Base-by-base conservation (phyloP, 805 yeast genomes). In the Lipomyces yamadae region DNA sequence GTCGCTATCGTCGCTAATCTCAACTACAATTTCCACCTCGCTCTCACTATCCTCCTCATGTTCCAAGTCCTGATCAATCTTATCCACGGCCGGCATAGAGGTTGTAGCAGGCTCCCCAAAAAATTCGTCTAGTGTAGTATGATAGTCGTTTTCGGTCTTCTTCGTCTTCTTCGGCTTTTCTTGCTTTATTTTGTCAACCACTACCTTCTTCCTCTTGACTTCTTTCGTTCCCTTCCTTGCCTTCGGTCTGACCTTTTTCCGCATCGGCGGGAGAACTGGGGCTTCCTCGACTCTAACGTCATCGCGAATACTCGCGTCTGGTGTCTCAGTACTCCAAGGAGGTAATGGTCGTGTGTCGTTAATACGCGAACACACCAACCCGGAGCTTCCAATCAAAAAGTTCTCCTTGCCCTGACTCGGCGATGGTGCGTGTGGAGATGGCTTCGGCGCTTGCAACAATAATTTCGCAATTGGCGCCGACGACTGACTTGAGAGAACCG, bases 361-460 rank as follows among this genome's bases (percentile, higher is more conserved):
- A 11, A 79, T 64, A 4, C 75, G 72, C 34, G 72, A 72, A 7
- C 55, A 52, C 3, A 69, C 71, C 10, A 73, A 69, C 45, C 78
- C 74, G 5, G 78, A 55, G 1, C 78, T 68, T 24, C 80, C 79
- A 4, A 80, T 60, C n/a, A 68, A 48, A 54, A 73, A 72, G 1
- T 59, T 42, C 39, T 63, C 64, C 35, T 61, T 60, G 24, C 69
- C 67, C n/a, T 67, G 64, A 24, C 73, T 65, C 4, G 71, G 68
- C 56, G 73, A 72, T 2, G 61, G 69, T 56, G 69, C 70, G 13
- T 70, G 66, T 1, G 94, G 91, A 0, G 82, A 81, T 1, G 90
- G 90, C 72, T 90, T 91, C 3, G 93, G 91, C 0, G 90, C 93
- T 73, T 90, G 94, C 32, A 91, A 79, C 58, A 92, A 80, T 45